Base-by-base conservation (phyloP, 371 early-diverging fungal genomes). In the Apophysomyces elegans region DNA sequence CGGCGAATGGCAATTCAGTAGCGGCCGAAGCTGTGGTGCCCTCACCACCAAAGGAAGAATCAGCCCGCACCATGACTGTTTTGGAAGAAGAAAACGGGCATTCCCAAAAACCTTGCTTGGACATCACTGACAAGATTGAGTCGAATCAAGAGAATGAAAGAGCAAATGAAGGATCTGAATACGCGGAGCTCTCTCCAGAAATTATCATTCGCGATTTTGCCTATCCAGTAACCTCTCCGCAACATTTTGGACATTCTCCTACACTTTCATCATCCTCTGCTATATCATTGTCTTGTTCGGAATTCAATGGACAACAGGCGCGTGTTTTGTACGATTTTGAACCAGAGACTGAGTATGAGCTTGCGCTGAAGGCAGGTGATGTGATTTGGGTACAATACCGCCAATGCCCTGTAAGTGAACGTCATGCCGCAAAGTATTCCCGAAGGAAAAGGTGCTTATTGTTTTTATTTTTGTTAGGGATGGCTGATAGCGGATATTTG, bases 311-410 rank as follows among this genome's bases (percentile, higher is more conserved):
- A 58, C 76, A 70, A 37, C 76, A 75, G 65, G 89, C 78, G 9
- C 75, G 80, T 54, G 92, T 89, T 4, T 69, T 91, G 46, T 91
- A 91, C 61, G 90, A 91, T 67, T 91, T 91, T 76, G 81, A 77
- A 32, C 91, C 89, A 11, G 89, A 89, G 63, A 86, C 86, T 54
- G 79, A 85, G 18, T 83, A 76, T 14, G 92, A 91, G 74, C 71
- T 90, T 60, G 79, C 79, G 44, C 86, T 91, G 73, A 71, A 79
- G 6, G 86, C 89, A 65, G 87, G 85, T 35, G 89, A 89, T 44
- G 64, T 79, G 32, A 65, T 91, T 7, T 84, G 84, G 73, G 81
- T 91, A 5, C 82, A 84, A 63, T 85, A 86, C 68, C 84, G 83
- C 50, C 86, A 86, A 68, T 88, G 84, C 73, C 83, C 83, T 37